Evolutionary conservation across 306 rosid species (phyloP), one percentile per base, ranked within the genome.

Genomic region (Glycine soja): DNA sequence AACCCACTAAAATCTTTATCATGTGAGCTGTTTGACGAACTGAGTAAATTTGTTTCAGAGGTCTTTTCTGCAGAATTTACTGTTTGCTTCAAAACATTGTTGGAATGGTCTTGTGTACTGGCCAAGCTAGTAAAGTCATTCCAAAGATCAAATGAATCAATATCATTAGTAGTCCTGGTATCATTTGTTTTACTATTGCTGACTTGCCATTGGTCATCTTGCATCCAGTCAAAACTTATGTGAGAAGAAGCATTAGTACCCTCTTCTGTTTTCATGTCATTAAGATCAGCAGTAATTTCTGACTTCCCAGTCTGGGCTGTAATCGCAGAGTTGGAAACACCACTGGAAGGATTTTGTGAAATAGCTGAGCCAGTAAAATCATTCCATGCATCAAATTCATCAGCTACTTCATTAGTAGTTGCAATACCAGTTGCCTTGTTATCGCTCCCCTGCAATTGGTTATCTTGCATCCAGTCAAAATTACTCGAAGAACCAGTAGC

Each of bases 331-430:
- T 79, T 72, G 72, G 93, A 83, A 85, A 76, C 74, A 59, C 87
- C 72, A 72, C 16, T 56, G 12, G 84, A 74, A 76, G 89, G 89
- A 83, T 74, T 70, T 14, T 79, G 88, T 70, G 83, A 52, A 61
- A 85, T 76, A 69, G 88, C 71, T 6, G 88, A 88, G 81, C 91
- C 86, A 24, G 90, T 75, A 90, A 90, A 88, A 81, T 89, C 92
- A 79, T 93, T 89, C 97, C 95, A 90, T 10, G 72, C 81, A 77
- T 90, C 90, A 72, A 87, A 82, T 59, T 90, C 83, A 87, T 87
- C 88, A 7, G 77, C 74, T 42, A 74, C 83, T 32, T 82, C 84
- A 78, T 56, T 69, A 46, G 72, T 76, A 73, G 74, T 78, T 50
- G 56, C 75, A 75, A 66, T 76, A 70, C 82, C 83, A 79, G 81